These are phyloP conservation scores for Phytophthora megakarya DNA, from an alignment of 352 stramenopile species.

Conservation along the genomic window DNA sequence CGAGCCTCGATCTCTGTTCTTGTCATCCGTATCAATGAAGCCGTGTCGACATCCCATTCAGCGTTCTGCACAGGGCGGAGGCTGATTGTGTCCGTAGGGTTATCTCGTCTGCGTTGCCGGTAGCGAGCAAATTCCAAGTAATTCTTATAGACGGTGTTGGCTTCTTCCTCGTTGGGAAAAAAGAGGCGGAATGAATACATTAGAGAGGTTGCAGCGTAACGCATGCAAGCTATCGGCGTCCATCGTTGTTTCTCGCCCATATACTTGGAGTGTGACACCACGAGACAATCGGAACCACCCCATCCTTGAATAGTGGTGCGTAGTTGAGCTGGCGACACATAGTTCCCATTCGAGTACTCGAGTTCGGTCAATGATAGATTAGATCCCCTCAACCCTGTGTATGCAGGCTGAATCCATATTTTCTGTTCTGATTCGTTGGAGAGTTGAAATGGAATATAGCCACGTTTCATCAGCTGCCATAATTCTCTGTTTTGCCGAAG, in stretches of 20 bases:
- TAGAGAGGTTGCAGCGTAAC: not conserved
- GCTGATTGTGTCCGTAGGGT: not conserved
- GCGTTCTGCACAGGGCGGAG: not conserved
- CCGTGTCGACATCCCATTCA: not conserved
- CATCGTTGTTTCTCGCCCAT: not conserved
- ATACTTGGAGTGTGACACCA: not conserved
- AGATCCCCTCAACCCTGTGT: not conserved
- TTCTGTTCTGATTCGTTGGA: not conserved
- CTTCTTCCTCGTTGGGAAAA: not conserved
- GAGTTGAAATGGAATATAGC: slow-evolving; percentile 1
- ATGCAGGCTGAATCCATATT: not conserved
- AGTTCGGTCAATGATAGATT: slow-evolving; percentile 1
- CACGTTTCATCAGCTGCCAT: not conserved
- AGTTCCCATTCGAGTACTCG: not conserved
- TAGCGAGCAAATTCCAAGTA: not conserved
- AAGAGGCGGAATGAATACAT: slow-evolving; percentile 1
- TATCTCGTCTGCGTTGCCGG: not conserved
- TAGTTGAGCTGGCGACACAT: not conserved
- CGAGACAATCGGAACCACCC: not conserved
- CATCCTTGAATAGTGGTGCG: not conserved
- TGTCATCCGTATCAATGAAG: not conserved
- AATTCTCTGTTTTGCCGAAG: not conserved
- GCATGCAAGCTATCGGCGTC: not conserved
- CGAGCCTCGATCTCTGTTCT: not conserved
- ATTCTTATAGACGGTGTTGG: not conserved